phyloP scores from a whole-genome alignment of 768 basidiomycete genomes.

The Sutorius australiensis region DNA sequence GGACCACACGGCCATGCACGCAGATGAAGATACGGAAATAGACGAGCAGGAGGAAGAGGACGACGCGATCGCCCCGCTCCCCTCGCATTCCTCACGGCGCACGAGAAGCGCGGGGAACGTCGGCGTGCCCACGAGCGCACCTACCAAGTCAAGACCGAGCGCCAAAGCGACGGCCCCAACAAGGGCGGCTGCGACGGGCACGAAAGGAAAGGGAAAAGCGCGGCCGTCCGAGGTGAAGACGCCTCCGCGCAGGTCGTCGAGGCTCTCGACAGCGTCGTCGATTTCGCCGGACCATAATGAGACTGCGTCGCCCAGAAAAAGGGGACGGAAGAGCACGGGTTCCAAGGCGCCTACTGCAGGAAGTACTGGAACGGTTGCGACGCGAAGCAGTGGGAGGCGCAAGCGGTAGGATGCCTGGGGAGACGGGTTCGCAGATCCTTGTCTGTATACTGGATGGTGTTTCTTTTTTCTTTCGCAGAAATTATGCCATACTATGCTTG shows the following conservation, averaged over 20 bases:
- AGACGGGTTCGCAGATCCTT: not conserved
- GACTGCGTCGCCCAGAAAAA: slow-evolving; percentile 22
- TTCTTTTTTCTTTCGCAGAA: not conserved
- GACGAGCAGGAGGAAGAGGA: slow-evolving; percentile 34
- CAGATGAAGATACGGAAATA: slow-evolving; percentile 14
- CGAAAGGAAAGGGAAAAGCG: slow-evolving; percentile 18
- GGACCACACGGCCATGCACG: slow-evolving; percentile 23
- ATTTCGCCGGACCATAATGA: slow-evolving; percentile 31
- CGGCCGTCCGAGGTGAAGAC: slow-evolving; percentile 21
- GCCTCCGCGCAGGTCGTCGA: slow-evolving; percentile 37
- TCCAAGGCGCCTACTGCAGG: slow-evolving; percentile 8
- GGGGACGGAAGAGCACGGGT: slow-evolving; percentile 21
- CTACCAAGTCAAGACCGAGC: slow-evolving; percentile 9
- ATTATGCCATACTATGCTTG: not conserved
- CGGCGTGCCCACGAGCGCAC: slow-evolving; percentile 6
- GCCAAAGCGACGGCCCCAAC: not conserved
- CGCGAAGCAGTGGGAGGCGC: slow-evolving; percentile 31
- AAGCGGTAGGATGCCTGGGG: slow-evolving; percentile 19
- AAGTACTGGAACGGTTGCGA: slow-evolving; percentile 14
- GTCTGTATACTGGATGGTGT: not conserved
- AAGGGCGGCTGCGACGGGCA: not conserved
- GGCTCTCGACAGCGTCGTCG: slow-evolving; percentile 35
- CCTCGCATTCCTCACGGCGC: slow-evolving; percentile 21
- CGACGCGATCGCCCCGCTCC: slow-evolving; percentile 34
- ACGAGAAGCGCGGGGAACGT: slow-evolving; percentile 15